Evolutionary conservation across 2,329 filamentous ascomycete species (phyloP).

Genomic region (Bipolaris oryzae): DNA sequence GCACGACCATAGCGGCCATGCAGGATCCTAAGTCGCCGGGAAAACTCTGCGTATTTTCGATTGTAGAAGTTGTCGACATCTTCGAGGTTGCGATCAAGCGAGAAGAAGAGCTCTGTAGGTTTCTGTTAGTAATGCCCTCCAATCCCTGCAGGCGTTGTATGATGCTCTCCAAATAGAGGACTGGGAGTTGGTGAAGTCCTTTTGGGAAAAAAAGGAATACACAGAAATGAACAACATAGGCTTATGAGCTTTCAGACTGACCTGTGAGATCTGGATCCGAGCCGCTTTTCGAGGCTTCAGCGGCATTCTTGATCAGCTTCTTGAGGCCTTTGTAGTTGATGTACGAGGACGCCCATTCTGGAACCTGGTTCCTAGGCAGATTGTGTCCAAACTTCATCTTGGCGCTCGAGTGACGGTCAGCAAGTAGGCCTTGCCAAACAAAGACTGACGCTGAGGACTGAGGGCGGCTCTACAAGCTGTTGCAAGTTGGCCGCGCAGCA

Average conservation of each 20-base stretch:
- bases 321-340: constrained; percentile 93
- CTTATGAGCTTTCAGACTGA: constrained; percentile 55
- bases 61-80: constrained; percentile 97
- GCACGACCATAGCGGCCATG: constrained; percentile 84
- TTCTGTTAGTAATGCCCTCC: constrained; percentile 15
- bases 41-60: constrained; percentile 86
- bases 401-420: constrained; percentile 1
- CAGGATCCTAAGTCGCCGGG: constrained; percentile 81
- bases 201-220: no score
- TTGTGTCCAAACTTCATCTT: constrained; percentile 59
- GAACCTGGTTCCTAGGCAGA: constrained; percentile 81
- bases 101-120: constrained; percentile 87
- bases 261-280: constrained; percentile 87
- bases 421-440: background rate
- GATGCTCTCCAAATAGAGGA: background rate
- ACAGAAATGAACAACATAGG: background rate
- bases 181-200: background rate
- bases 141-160: background rate
- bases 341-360: constrained; percentile 82
- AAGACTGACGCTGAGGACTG: constrained; percentile 2
- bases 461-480: background rate
- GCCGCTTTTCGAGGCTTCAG: constrained; percentile 68
- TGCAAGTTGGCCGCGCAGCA: constrained; percentile 11
- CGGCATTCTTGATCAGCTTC: constrained; percentile 87
- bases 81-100: constrained; percentile 94